phyloP scores from a whole-genome alignment of 306 rosid genomes.

The Cucurbita argyrosperma region DNA sequence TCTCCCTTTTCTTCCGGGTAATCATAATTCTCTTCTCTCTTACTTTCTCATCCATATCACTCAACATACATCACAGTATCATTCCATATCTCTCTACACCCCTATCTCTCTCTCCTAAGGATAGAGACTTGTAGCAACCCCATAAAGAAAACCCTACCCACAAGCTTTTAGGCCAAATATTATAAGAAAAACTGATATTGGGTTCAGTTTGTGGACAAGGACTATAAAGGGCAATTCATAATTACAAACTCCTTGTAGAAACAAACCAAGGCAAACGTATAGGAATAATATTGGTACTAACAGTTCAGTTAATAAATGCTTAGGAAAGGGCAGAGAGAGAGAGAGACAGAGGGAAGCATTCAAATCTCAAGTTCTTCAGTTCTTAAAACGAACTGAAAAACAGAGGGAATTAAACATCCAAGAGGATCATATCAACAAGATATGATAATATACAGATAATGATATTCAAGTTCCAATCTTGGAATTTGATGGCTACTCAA shows the following conservation, averaged over 20 bases:
- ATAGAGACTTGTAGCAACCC: slow-evolving; percentile 38
- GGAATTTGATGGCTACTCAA: neutral
- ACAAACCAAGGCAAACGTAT: neutral
- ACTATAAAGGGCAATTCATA: neutral
- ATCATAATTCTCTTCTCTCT: slow-evolving; percentile 52
- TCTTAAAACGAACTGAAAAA: neutral
- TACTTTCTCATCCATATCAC: slow-evolving; percentile 76
- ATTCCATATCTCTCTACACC: slow-evolving; percentile 21
- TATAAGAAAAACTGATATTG: neutral
- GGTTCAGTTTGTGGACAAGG: neutral
- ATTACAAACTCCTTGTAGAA: neutral
- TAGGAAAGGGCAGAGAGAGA: neutral
- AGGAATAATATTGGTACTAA: neutral
- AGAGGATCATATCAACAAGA: neutral
- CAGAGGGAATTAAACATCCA: too few species aligned
- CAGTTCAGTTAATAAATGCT: neutral
- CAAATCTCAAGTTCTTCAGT: neutral
- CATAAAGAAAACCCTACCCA: slow-evolving; percentile 34
- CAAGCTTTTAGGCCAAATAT: neutral
- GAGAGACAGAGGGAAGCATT: neutral
- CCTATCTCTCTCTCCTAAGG: slow-evolving; percentile 9
- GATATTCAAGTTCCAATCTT: neutral
- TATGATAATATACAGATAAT: neutral
- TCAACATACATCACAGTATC: slow-evolving; percentile 61
- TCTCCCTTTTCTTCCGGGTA: slow-evolving; percentile 79